Percentiles rank a stretch among this genome's conserved stretches.
Evolutionary conservation across 2,329 filamentous ascomycete genomes (phyloP).

Genomic region (Colletotrichum sp.): DNA sequence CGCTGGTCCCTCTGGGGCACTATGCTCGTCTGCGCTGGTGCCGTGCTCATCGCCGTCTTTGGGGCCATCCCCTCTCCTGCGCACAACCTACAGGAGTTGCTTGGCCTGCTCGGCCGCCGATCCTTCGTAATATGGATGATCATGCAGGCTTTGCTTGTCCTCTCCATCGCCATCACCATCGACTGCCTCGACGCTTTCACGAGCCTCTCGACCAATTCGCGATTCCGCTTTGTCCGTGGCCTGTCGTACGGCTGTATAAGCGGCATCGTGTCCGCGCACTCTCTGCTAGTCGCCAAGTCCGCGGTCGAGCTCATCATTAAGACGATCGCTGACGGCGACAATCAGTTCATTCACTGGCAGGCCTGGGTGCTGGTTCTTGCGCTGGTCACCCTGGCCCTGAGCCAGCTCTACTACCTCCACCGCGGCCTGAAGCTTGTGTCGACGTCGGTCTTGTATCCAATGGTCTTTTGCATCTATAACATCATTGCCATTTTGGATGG

Average conservation of each 20-base stretch:
- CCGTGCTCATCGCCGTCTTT: slow-evolving; percentile 91
- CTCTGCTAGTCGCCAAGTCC: slow-evolving; percentile 91
- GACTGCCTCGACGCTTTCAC: slow-evolving; percentile 59
- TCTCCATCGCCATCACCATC: slow-evolving; percentile 68
- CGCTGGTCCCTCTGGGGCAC: slow-evolving; percentile 92
- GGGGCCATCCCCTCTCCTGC: slow-evolving; percentile 93
- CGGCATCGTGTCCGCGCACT: slow-evolving; percentile 92
- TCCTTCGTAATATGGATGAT: slow-evolving; percentile 91
- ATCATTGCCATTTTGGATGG: slow-evolving; percentile 98
- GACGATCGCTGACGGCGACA: slow-evolving; percentile 83
- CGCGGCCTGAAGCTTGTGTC: slow-evolving; percentile 92
- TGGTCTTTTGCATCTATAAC: slow-evolving; percentile 99
- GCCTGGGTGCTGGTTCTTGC: slow-evolving; percentile 90
- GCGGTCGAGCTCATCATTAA: slow-evolving; percentile 91
- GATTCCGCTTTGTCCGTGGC: slow-evolving; percentile 78
- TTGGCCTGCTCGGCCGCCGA: slow-evolving; percentile 74
- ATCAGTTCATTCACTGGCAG: slow-evolving; percentile 95
- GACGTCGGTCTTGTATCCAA: slow-evolving; percentile 92
- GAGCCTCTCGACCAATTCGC: slow-evolving; percentile 62
- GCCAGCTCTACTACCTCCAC: slow-evolving; percentile 94
- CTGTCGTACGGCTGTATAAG: slow-evolving; percentile 89
- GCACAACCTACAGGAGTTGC: slow-evolving; percentile 82
- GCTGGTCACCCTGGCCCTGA: slow-evolving; percentile 81
- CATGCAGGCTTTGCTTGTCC: slow-evolving; percentile 75
- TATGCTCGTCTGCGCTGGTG: slow-evolving; percentile 83